Evolutionary conservation across 2,329 filamentous ascomycete genomes (phyloP), one percentile per base, ranked within the genome.

Genomic region (Phaeoacremonium minimum): DNA sequence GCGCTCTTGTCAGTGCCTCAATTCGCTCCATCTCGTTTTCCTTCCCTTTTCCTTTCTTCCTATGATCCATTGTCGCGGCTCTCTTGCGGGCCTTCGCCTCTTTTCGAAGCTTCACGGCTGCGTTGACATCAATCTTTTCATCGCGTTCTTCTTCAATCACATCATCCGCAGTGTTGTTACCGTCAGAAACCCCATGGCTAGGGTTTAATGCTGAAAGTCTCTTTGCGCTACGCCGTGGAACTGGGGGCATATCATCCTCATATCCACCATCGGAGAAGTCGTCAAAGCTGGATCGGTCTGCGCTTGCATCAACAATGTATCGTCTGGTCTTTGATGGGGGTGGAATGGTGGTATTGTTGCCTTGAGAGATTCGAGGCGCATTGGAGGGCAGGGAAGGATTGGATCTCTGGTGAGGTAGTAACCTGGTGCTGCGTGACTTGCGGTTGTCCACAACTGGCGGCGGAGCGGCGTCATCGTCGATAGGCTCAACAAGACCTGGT

Each of bases 401-500:
- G 17, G 29, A n/a, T n/a, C 15, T 30, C 18, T 11, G 32, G 18
- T 7, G 15, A 29, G 12, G 30, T 8, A 15, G 32, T 14, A 15
- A 16, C 9, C 7, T 17, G 11, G 13, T 30, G 28, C 3, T 35
- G 29, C 15, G 19, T 35, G 6, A 3, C 7, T 36, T 36, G 6
- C 26, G 13, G 8, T 18, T n/a, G 5, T 30, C 28, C 7, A 41
- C 20, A 5, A 35, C 34, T 5, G 44, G 38, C 5, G 37, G 20
- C 5, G 38, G 37, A 3, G 30, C 31, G 1, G 30, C 20, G 11
- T 28, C 43, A 2, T 42, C 43, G 5, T 37, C 37, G 8, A 48
- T 34, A 7, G 35, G 31, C 14, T 57, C 56, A 11, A 46, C 44
- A 3, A 64, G 43, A 0, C 61, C 61, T 0, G 61, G 65, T 1